Conservation (phyloP, 345 rosid species). For the Dovyalis caffra region DNA sequence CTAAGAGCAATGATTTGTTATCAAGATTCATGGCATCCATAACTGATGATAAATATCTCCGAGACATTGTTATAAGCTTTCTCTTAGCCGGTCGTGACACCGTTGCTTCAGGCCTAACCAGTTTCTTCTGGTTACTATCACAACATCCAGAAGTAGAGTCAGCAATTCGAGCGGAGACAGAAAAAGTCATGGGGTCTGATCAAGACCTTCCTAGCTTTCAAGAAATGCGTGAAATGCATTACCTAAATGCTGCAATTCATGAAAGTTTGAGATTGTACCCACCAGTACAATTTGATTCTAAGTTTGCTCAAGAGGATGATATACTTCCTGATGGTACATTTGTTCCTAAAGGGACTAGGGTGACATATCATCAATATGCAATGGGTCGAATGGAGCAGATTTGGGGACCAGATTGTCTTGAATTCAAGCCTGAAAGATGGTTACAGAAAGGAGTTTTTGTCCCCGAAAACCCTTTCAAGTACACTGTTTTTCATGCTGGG, state of each 20-base stretch:
- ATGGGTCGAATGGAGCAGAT: conserved; percentile 62
- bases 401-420: conserved; percentile 53
- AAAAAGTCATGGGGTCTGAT: conserved; percentile 3
- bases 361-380: conserved; percentile 57
- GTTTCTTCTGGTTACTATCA: conserved; percentile 52
- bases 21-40: conserved; percentile 56
- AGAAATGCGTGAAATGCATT: conserved; percentile 43
- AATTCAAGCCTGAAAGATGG: conserved; percentile 62
- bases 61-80: conserved; percentile 41
- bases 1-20: conserved; percentile 45
- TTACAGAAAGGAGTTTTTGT: conserved; percentile 40
- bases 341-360: conserved; percentile 44
- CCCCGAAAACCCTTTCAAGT: conserved; percentile 41
- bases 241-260: conserved; percentile 51
- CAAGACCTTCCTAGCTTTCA: conserved; percentile 29
- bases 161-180: conserved; percentile 31
- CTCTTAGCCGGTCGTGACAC: conserved; percentile 26
- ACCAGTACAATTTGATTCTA: conserved; percentile 65
- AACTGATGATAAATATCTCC: conserved; percentile 37
- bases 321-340: conserved; percentile 55
- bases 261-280: conserved; percentile 62
- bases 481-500: conserved; percentile 72
- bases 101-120: conserved; percentile 33
- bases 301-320: conserved; percentile 48
- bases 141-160: conserved; percentile 39